Percentiles rank a stretch among this genome's conserved stretches.
These are phyloP conservation scores for Podila verticillata DNA, from an alignment of 192 early-diverging fungal species.

Conservation along the genomic window DNA sequence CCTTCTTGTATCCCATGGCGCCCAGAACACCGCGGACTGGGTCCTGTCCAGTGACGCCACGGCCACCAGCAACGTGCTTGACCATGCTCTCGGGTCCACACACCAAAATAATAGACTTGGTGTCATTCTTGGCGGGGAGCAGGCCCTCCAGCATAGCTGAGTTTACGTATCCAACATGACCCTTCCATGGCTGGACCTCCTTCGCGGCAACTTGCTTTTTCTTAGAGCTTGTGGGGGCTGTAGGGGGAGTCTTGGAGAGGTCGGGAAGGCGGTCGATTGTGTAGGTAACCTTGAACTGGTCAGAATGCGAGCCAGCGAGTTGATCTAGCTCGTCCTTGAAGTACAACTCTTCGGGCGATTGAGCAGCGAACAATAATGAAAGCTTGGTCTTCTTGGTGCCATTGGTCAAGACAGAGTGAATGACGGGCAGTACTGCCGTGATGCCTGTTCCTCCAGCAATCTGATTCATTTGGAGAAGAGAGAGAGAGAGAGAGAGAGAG, in stretches of 20 bases:
- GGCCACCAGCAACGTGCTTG: conserved; percentile 60
- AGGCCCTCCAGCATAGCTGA: conserved; percentile 44
- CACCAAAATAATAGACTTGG: conserved; percentile 61
- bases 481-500: too few species aligned
- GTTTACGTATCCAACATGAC: conserved; percentile 39
- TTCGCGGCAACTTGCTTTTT: conserved; percentile 36
- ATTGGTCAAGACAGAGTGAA: conserved; percentile 57
- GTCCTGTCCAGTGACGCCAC: conserved; percentile 64
- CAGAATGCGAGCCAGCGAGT: conserved; percentile 49
- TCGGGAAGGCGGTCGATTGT: conserved; percentile 54
- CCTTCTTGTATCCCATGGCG: conserved; percentile 59
- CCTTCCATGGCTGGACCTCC: conserved; percentile 33
- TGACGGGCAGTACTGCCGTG: conserved; percentile 75
- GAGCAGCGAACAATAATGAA: conserved; percentile 61
- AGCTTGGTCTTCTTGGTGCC: conserved; percentile 54
- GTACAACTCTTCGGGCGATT: conserved; percentile 60
- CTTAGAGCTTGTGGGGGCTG: conserved; percentile 24
- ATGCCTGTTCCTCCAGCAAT: conserved; percentile 87
- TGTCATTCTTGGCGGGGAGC: conserved; percentile 10
- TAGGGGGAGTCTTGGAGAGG: neutral
- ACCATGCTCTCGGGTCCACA: conserved; percentile 76
- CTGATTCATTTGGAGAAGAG: too few species aligned
- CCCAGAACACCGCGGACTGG: conserved; percentile 63
- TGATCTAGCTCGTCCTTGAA: conserved; percentile 63
- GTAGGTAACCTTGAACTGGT: conserved; percentile 59